Evolutionary conservation across 2,329 filamentous ascomycete genomes (phyloP).

Genomic region (Teratosphaeria epicoccoides): DNA sequence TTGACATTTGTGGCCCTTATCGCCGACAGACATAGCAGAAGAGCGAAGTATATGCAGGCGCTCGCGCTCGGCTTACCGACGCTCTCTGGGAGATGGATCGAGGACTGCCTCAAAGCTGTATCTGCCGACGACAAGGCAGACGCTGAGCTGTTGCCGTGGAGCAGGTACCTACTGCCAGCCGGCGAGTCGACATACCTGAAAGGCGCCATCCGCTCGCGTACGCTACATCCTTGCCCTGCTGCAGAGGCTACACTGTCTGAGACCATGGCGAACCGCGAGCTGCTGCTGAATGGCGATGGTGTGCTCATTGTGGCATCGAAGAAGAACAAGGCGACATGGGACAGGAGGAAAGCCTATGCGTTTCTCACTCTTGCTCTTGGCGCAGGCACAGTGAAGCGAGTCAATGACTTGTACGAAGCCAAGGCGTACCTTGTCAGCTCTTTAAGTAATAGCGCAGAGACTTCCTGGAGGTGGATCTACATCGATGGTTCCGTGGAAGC

Average conservation of each 20-base stretch:
- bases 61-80: conserved; percentile 83
- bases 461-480: conserved; percentile 66
- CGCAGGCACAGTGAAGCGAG: conserved; percentile 54
- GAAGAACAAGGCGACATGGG: conserved; percentile 44
- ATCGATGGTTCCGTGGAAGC: conserved; percentile 55
- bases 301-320: conserved; percentile 57
- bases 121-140: conserved; percentile 28
- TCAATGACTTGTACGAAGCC: conserved; percentile 56
- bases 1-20: conserved; percentile 76
- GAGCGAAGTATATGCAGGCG: conserved; percentile 88
- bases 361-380: conserved; percentile 74
- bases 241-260: conserved; percentile 46
- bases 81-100: conserved; percentile 70
- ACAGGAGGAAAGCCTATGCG: conserved; percentile 59
- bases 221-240: conserved; percentile 50
- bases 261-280: conserved; percentile 40
- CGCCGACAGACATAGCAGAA: conserved; percentile 73
- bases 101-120: conserved; percentile 49
- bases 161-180: conserved; percentile 72
- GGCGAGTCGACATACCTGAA: conserved; percentile 69
- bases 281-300: conserved; percentile 43
- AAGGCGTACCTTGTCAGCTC: conserved; percentile 35
- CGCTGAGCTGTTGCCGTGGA: conserved; percentile 58
- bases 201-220: conserved; percentile 66
- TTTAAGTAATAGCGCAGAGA: conserved; percentile 41